Conservation (phyloP, 2,329 filamentous ascomycete genomes). For the Pseudocercospora vitis region DNA sequence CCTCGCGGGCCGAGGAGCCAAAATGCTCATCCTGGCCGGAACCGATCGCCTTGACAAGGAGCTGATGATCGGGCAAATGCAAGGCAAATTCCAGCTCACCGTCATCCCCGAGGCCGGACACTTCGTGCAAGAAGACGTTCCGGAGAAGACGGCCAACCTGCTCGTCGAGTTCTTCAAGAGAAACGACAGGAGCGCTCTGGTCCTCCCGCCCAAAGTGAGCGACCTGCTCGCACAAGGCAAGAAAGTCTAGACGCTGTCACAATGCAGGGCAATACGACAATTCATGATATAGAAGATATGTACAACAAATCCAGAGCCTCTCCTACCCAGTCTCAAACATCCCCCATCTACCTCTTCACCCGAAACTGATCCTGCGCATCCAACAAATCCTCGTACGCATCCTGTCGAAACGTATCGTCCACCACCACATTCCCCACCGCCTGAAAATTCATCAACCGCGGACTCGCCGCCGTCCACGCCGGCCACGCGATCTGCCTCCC, state of each 20-base stretch:
- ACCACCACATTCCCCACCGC: slow-evolving; percentile 42
- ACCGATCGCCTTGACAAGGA: slow-evolving; percentile 90
- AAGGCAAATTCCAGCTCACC: slow-evolving; percentile 94
- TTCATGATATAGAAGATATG: neutral
- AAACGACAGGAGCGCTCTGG: slow-evolving; percentile 81
- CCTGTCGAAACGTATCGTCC: slow-evolving; percentile 52
- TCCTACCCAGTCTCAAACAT: neutral
- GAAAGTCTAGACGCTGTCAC: slow-evolving; percentile 44
- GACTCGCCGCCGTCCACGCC: slow-evolving; percentile 51
- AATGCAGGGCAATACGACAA: neutral
- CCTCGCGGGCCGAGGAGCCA: slow-evolving; percentile 75
- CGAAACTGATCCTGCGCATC: slow-evolving; percentile 27
- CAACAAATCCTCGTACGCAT: slow-evolving; percentile 46
- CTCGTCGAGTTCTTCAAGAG: slow-evolving; percentile 88
- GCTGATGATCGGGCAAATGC: slow-evolving; percentile 94
- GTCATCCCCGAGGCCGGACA: slow-evolving; percentile 94
- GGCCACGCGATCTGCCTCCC: slow-evolving; percentile 51
- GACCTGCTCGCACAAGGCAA: slow-evolving; percentile 52
- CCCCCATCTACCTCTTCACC: slow-evolving; percentile 18
- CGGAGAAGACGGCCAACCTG: slow-evolving; percentile 81
- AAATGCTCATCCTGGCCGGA: slow-evolving; percentile 79
- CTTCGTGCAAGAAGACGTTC: slow-evolving; percentile 93
- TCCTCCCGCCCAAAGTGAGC: slow-evolving; percentile 85
- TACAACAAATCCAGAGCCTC: neutral
- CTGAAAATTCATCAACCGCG: slow-evolving; percentile 54